Evolutionary conservation across 352 stramenopile species (phyloP).

Genomic region (Aphanomyces invadans): DNA sequence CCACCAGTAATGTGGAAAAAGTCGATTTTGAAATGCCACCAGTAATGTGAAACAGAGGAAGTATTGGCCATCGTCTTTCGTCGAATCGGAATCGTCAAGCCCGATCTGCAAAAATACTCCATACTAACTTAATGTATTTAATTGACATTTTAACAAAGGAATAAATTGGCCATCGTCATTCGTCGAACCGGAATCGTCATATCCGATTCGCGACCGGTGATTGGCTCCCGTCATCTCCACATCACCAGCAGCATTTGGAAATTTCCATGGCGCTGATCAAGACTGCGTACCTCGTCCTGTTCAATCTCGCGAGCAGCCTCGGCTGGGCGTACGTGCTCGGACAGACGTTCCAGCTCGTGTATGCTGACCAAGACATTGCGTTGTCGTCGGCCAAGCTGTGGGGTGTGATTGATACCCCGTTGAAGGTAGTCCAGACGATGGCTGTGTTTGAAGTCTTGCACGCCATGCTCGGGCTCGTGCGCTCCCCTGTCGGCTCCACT

Average conservation of each 20-base stretch:
- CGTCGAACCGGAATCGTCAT: too few relatives aligned
- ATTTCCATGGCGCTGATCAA: constrained; percentile 16
- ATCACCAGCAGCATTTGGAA: background rate
- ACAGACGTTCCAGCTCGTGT: constrained; percentile 42
- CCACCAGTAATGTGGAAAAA: too few relatives aligned
- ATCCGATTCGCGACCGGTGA: too few relatives aligned
- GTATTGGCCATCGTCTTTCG: too few relatives aligned
- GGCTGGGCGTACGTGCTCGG: constrained; percentile 72
- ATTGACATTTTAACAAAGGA: too few relatives aligned
- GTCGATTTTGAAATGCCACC: too few relatives aligned
- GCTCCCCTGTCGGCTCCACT: constrained; percentile 90
- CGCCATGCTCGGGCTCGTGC: constrained; percentile 91
- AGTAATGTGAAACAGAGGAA: too few relatives aligned
- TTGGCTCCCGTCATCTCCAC: background rate
- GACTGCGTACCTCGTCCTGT: constrained; percentile 55
- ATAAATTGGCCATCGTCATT: too few relatives aligned
- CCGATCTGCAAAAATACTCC: too few relatives aligned
- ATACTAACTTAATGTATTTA: too few relatives aligned
- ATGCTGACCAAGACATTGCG: constrained; percentile 45
- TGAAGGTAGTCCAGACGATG: constrained; percentile 89
- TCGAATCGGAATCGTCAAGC: too few relatives aligned
- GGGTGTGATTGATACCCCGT: constrained; percentile 44
- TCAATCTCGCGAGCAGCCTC: constrained; percentile 56
- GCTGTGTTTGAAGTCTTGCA: constrained; percentile 96
- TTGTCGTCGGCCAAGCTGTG: constrained; percentile 43